Evolutionary conservation across 306 rosid genomes (phyloP), one percentile per base, ranked within the genome.

Genomic region (Citrullus mucosospermus): DNA sequence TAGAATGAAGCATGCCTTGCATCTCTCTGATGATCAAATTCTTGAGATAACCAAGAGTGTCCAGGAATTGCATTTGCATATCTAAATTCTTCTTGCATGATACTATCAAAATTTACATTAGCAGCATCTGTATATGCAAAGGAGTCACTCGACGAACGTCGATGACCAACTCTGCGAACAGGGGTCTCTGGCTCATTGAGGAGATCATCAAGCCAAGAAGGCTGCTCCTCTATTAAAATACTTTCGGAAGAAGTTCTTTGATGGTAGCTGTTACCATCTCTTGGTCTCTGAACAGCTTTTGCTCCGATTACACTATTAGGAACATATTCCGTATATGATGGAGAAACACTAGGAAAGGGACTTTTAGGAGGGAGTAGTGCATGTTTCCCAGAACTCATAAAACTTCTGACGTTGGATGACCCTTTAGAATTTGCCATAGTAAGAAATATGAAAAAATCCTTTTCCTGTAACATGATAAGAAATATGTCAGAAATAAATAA

Each of bases 131-230:
- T 55, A 81, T 96, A 96, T 32, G 99, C 94, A 87, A 90, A 96
- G 55, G 99, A 96, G 86, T 96, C 99, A 83, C 99, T 96, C 44
- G 99, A 96, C 36, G 99, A 96, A 70, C 99, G 99, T 77, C 99
- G 87, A 85, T 96, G 99, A 81, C 96, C 97, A 61, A 91, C 96
- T 84, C 86, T 96, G 30, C 97, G 91, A 14, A 96, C 85, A 62
- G 99, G 99, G 62, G 99, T 88, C 67, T 96, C 99, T 6, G 99
- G 99, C 84, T 96, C 99, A 81, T 96, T 89, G 79, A 96, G 98
- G 50, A 96, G 99, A 88, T 96, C 99, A 81, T 96, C 99, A 48
- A 96, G 97, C 99, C 99, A 96, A 60, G 97, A 96, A 76, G 99
- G 99, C 77, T 96, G 99, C 85, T 96, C 99, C 88, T 96, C 99